Conservation (phyloP, 164 flowering plant species). For the Protea cynaroides region DNA sequence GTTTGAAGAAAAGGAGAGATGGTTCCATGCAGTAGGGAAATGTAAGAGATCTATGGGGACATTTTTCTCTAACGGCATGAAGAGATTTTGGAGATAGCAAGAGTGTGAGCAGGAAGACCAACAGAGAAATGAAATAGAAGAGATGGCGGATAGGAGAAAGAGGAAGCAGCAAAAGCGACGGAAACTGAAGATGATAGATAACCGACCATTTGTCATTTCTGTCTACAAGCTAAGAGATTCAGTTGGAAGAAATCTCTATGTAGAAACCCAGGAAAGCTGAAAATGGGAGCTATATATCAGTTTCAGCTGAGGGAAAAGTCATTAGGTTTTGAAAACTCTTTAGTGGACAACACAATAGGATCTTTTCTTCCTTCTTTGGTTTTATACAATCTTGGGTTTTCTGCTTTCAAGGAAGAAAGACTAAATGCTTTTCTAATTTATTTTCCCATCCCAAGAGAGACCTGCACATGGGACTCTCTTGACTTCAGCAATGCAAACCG, state of each 20-base stretch:
- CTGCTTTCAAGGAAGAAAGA: too few species aligned
- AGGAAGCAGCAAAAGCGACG: constrained; percentile 13
- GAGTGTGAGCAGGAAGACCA: constrained; percentile 31
- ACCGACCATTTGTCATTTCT: constrained; percentile 19
- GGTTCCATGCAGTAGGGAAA: constrained; percentile 55
- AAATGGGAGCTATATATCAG: too few species aligned
- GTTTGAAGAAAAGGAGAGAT: constrained; percentile 40
- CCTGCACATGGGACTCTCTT: too few species aligned
- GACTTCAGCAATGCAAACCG: too few species aligned
- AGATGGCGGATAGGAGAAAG: constrained; percentile 12
- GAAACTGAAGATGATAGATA: constrained; percentile 8
- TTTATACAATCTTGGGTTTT: too few species aligned
- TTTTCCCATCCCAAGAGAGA: too few species aligned
- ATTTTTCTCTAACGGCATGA: constrained; percentile 9
- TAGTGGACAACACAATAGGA: too few species aligned
- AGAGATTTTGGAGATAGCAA: constrained; percentile 15
- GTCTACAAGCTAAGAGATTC: neutral
- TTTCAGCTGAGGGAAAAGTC: too few species aligned
- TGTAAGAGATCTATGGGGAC: constrained; percentile 31
- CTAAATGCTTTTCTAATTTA: too few species aligned
- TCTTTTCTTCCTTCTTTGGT: too few species aligned
- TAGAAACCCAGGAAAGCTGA: too few species aligned
- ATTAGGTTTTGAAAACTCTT: too few species aligned
- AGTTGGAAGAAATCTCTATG: neutral
- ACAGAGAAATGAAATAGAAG: constrained; percentile 20